Percentiles rank a stretch among this genome's conserved stretches.
Evolutionary conservation across 352 stramenopile species (phyloP).

Genomic region (Globisporangium nunn): DNA sequence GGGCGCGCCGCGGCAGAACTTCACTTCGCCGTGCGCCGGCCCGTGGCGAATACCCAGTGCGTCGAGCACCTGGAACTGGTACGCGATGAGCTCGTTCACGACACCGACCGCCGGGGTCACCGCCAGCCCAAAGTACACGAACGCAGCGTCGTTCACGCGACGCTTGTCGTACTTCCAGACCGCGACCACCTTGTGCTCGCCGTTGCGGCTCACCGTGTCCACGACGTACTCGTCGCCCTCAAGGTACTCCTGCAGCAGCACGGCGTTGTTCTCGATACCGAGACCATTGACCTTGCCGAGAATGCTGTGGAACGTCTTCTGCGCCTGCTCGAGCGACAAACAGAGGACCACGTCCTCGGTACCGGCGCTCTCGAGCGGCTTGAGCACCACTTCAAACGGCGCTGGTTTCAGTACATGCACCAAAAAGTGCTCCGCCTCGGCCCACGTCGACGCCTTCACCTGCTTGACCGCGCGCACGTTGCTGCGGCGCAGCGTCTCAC

Average conservation of each 20-base stretch:
- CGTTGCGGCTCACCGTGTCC: conserved; percentile 91
- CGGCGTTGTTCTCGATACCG: conserved; percentile 78
- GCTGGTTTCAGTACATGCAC: conserved; percentile 46
- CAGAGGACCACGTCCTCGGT: conserved; percentile 82
- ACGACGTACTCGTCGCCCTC: conserved; percentile 95
- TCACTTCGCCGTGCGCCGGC: conserved; percentile 77
- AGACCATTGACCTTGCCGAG: conserved; percentile 84
- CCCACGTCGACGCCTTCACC: conserved; percentile 73
- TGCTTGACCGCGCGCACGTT: conserved; percentile 90
- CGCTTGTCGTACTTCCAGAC: conserved; percentile 98
- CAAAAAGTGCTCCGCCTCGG: conserved; percentile 68
- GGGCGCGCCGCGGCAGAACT: conserved; percentile 76
- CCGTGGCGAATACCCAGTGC: conserved; percentile 68
- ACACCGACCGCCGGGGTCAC: conserved; percentile 60
- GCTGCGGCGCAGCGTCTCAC: conserved; percentile 66
- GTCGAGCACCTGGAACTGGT: conserved; percentile 72
- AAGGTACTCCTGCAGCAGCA: conserved; percentile 92
- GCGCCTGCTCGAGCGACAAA: conserved; percentile 59
- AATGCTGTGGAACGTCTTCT: conserved; percentile 80
- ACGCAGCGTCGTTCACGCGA: conserved; percentile 89
- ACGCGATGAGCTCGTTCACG: conserved; percentile 78
- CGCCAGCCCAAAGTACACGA: conserved; percentile 92
- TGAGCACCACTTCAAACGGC: conserved; percentile 87
- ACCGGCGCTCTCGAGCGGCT: conserved; percentile 77
- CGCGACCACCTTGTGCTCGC: conserved; percentile 92